Evolutionary conservation across 176 grass and related monocot species (phyloP), one percentile per base, ranked within the genome.

Genomic region (Phyllostachys edulis): DNA sequence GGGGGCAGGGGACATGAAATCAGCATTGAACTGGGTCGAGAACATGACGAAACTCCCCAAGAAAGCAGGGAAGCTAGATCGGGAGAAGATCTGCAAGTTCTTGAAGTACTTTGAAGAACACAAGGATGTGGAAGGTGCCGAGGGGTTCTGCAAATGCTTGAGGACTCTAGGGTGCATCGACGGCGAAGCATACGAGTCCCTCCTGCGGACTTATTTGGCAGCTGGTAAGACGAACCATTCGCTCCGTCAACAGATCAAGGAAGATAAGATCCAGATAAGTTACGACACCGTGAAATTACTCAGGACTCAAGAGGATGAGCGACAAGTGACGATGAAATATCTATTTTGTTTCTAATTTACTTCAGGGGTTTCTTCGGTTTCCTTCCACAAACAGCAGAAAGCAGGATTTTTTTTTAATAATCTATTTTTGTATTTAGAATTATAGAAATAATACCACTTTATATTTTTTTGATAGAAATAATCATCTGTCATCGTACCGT

Each of bases 31-130:
- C n/a, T 97, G 89, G 94, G 84, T 92, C 0, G 87, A 94, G 67
- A 92, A 69, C 52, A 84, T 80, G 46, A 55, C 41, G 45, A 59
- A 87, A 75, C 88, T 90, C 51, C 45, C 85, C 64, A 90, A 81
- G 82, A 85, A 92, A 79, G 49, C 55, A 55, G 75, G 62, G 80
- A 94, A 85, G 51, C 80, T 92, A 21, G 73, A 83, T 69, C 75
- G 88, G 82, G 88, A 92, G 42, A 94, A 70, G 74, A 71, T 90
- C 23, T 49, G 82, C 42, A 76, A 41, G 44, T 90, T 92, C 78
- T 84, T 87, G 26, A 84, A 88, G 75, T 84, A 65, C 75, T 92
- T 97, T 0, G 87, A 97, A 79, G 94, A 94, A 75, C 77, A 87
- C 51, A 91, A 88, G 62, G 90, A 94, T 63, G 85, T 82, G 6